phyloP scores from a whole-genome alignment of 2,329 filamentous ascomycete species.

The Microcyclosporella mali region DNA sequence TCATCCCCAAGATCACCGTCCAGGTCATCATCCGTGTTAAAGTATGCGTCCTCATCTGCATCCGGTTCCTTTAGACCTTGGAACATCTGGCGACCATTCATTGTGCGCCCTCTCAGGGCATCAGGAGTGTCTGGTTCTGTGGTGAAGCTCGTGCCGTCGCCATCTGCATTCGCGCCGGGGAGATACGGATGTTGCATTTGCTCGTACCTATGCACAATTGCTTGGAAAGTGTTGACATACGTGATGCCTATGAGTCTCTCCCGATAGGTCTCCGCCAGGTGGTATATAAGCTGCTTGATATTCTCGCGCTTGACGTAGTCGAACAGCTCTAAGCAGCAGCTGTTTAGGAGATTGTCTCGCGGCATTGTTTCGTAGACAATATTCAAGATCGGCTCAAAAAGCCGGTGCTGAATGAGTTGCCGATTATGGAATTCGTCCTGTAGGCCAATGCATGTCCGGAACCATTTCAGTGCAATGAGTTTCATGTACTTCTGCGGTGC shows the following conservation, averaged over 20 bases:
- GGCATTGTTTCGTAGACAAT: constrained; percentile 81
- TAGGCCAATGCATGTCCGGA: constrained; percentile 75
- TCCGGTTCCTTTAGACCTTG: constrained; percentile 76
- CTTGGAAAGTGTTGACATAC: constrained; percentile 79
- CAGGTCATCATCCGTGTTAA: constrained; percentile 81
- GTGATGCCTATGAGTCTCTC: constrained; percentile 69
- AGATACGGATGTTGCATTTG: constrained; percentile 54
- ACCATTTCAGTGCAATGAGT: constrained; percentile 86
- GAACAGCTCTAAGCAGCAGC: constrained; percentile 88
- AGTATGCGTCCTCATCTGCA: constrained; percentile 84
- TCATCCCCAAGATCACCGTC: constrained; percentile 54
- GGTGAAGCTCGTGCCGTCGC: constrained; percentile 57
- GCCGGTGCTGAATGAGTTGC: constrained; percentile 72
- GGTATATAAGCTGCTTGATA: constrained; percentile 72
- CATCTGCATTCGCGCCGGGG: constrained; percentile 44
- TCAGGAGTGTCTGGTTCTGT: constrained; percentile 54
- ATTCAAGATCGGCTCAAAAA: constrained; percentile 78
- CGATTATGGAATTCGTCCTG: constrained; percentile 89
- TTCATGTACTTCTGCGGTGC: constrained; percentile 89
- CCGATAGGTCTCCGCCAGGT: constrained; percentile 78
- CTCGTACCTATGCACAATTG: constrained; percentile 70
- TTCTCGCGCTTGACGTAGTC: constrained; percentile 76
- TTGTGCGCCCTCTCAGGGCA: constrained; percentile 33
- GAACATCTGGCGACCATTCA: constrained; percentile 54
- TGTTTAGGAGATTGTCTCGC: constrained; percentile 87